phyloP scores from a whole-genome alignment of 257 asterid species.

The Scutellaria galericulata region DNA sequence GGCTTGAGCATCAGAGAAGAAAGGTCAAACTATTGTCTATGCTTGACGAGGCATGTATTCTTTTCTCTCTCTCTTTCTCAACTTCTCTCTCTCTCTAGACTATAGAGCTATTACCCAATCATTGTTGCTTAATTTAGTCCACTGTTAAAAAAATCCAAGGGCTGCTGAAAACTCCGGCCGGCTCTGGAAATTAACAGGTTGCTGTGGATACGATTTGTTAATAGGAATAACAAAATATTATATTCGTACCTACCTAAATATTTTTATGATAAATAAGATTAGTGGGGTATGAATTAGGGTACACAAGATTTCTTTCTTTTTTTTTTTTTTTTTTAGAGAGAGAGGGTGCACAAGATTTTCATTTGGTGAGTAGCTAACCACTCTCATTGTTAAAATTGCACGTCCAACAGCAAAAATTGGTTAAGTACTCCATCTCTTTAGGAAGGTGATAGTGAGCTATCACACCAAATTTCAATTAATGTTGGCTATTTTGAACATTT shows the following conservation, averaged over 20 bases:
- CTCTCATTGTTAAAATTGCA: slow-evolving; percentile 31
- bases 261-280: slow-evolving; percentile 9
- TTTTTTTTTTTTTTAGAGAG: too few species aligned
- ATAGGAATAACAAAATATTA: slow-evolving; percentile 30
- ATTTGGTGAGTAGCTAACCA: slow-evolving; percentile 51
- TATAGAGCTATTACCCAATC: slow-evolving; percentile 48
- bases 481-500: slow-evolving; percentile 10
- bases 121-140: slow-evolving; percentile 48
- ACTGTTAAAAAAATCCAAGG: slow-evolving; percentile 37
- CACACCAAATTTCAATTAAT: slow-evolving; percentile 31
- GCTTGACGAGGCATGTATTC: slow-evolving; percentile 95
- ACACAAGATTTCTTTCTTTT: too few species aligned
- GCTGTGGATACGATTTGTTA: slow-evolving; percentile 42
- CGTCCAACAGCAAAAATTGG: slow-evolving; percentile 24
- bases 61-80: slow-evolving; percentile 20
- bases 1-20: slow-evolving; percentile 92
- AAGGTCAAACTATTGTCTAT: slow-evolving; percentile 97
- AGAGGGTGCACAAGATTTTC: slow-evolving; percentile 32
- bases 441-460: slow-evolving; percentile 41
- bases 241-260: slow-evolving; percentile 33
- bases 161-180: slow-evolving; percentile 53
- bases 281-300: slow-evolving; percentile 52
- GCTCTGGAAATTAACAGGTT: slow-evolving; percentile 45
- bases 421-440: slow-evolving; percentile 33
- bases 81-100: slow-evolving; percentile 26